These are phyloP conservation scores for Xylariaceae sp. DNA, from an alignment of 2,329 filamentous ascomycete species.

Conservation along the genomic window DNA sequence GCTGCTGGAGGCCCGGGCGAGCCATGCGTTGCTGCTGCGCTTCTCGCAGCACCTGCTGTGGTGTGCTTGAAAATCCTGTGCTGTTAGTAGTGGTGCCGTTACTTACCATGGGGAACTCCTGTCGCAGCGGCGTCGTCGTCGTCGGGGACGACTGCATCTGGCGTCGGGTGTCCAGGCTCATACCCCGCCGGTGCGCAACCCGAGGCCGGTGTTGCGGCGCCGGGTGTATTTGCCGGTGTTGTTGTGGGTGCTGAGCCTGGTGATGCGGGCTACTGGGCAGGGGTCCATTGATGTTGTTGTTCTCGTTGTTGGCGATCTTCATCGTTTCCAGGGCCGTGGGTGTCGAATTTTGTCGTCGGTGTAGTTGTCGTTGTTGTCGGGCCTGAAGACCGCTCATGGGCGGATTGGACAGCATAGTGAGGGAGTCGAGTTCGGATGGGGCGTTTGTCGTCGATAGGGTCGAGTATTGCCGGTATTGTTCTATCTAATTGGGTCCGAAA, in stretches of 20 bases:
- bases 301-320: conserved; percentile 58
- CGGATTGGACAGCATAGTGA: conserved; percentile 74
- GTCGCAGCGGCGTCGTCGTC: conserved; percentile 25
- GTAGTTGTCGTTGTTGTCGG: conserved; percentile 64
- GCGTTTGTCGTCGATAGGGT: conserved; percentile 41
- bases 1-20: conserved; percentile 63
- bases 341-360: conserved; percentile 84
- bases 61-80: conserved; percentile 48
- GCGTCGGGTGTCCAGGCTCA: conserved; percentile 72
- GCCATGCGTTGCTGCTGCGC: conserved; percentile 79
- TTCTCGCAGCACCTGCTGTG: conserved; percentile 82
- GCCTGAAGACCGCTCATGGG: conserved; percentile 60
- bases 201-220: conserved; percentile 23
- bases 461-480: conserved; percentile 21
- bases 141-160: conserved; percentile 33
- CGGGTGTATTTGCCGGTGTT: conserved; percentile 25
- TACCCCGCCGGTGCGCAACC: conserved; percentile 66
- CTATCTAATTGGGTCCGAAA: conserved; percentile 37
- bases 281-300: too few species aligned
- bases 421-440: conserved; percentile 62
- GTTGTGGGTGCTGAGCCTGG: too few species aligned
- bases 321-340: conserved; percentile 69
- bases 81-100: conserved; percentile 48
- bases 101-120: conserved; percentile 47
- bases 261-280: conserved; percentile 25